Evolutionary conservation across 768 basidiomycete species (phyloP).

Genomic region (Psilocybe cyanescens): DNA sequence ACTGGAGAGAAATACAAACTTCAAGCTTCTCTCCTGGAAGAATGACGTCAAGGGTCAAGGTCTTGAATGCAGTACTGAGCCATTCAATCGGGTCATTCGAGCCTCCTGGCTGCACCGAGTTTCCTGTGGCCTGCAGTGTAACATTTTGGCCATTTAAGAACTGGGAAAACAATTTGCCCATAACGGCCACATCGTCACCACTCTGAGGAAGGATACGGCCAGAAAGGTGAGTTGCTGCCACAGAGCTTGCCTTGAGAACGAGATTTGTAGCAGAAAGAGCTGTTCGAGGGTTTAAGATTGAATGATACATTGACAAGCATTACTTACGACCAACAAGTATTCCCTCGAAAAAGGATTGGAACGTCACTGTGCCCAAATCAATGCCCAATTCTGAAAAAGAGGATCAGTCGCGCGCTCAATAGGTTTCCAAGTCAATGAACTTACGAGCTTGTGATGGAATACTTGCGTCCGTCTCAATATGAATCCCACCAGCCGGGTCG

Average conservation of each 20-base stretch:
- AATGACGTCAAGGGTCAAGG: constrained; percentile 60
- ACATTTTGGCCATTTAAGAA: constrained; percentile 68
- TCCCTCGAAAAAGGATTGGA: constrained; percentile 63
- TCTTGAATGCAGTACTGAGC: constrained; percentile 74
- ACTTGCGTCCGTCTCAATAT: constrained; percentile 65
- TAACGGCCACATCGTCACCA: constrained; percentile 51
- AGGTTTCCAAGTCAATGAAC: constrained; percentile 29
- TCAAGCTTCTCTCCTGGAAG: constrained; percentile 64
- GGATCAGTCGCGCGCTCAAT: constrained; percentile 7
- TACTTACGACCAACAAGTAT: constrained; percentile 63
- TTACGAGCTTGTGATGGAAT: constrained; percentile 70
- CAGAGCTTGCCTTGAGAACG: constrained; percentile 50
- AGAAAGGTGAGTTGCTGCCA: constrained; percentile 54
- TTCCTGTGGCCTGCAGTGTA: constrained; percentile 60
- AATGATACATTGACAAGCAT: background rate
- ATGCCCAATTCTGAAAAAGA: constrained; percentile 62
- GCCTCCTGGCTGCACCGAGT: constrained; percentile 63
- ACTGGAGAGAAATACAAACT: constrained; percentile 26
- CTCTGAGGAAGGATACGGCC: constrained; percentile 69
- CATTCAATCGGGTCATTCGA: constrained; percentile 55
- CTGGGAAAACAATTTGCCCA: constrained; percentile 68
- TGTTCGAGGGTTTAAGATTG: constrained; percentile 26
- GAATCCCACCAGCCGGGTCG: constrained; percentile 70
- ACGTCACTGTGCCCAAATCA: constrained; percentile 65
- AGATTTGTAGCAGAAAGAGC: constrained; percentile 56